Conservation (phyloP, 164 flowering plant genomes). For the Nymphaea thermarum region DNA sequence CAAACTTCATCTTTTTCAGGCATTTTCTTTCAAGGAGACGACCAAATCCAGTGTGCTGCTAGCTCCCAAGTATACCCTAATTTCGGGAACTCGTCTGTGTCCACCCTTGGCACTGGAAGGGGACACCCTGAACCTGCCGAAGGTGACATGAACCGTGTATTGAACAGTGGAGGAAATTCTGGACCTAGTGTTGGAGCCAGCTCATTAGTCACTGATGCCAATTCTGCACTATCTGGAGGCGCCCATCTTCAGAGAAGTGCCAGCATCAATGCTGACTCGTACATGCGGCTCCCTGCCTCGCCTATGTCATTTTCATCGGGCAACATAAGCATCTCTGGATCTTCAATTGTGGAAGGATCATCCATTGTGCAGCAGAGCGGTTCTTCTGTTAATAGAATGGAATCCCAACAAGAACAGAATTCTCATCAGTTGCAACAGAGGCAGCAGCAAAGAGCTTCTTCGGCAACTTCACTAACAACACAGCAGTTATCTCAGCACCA, state of each 20-base stretch:
- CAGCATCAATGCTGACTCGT: constrained; percentile 74
- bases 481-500: constrained; percentile 33
- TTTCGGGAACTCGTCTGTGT: constrained; percentile 59
- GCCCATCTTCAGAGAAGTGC: constrained; percentile 92
- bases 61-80: constrained; percentile 65
- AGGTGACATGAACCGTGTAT: constrained; percentile 58
- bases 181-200: constrained; percentile 94
- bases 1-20: constrained; percentile 80
- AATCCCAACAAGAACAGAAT: constrained; percentile 51
- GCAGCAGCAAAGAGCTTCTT: constrained; percentile 62
- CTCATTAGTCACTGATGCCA: constrained; percentile 93
- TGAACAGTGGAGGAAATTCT: constrained; percentile 68
- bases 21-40: constrained; percentile 81
- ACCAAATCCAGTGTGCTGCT: constrained; percentile 32
- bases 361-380: constrained; percentile 45
- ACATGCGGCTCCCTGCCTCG: constrained; percentile 72
- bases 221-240: constrained; percentile 90
- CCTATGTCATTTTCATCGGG: constrained; percentile 93
- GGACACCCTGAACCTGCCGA: constrained; percentile 42
- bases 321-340: constrained; percentile 63
- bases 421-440: constrained; percentile 31
- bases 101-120: constrained; percentile 43
- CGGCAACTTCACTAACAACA: constrained; percentile 62
- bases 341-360: constrained; percentile 71
- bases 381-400: neutral